Evolutionary conservation across 331 rosid genomes (phyloP), one percentile per base, ranked within the genome.

Genomic region (Pyracantha coccinea): DNA sequence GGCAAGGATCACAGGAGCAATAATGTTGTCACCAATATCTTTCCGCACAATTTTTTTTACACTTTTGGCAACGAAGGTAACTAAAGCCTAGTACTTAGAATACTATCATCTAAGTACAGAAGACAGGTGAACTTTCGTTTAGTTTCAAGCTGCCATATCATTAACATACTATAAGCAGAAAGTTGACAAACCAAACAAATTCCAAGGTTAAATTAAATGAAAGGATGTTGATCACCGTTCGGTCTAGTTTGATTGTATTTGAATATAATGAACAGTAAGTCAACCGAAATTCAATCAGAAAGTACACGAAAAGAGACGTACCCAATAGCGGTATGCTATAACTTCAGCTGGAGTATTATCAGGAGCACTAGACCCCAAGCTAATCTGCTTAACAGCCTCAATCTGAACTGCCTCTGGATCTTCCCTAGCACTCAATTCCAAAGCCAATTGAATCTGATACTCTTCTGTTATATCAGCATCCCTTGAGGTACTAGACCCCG

Each of bases 341-440:
- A 95, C 92, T 89, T 92, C 99, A 71, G 97, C 97, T 5, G 96
- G 96, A 47, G 97, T 87, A 58, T 95, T 87, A 72, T 85, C 88
- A 64, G 89, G 86, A 29, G 88, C 93, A 80, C 96, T 89, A 78
- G 99, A 87, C 58, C 97, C 99, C 76, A 95, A 84, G 84, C 99
- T 92, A 74, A 95, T 95, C 87, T 95, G 96, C 92, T 92, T 95
- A 63, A 92, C 90, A 78, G 97, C 97, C 83, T 92, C 99, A 85
- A 94, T 94, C 87, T 94, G 97, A 85, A 87, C 96, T 70, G 99
- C 99, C 84, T 92, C 99, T 15, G 97, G 99, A 88, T 95, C 99
- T 84, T 95, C 99, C 81, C 91, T 90, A 28, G 99, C 99, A 83
- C 99, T 95, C 87, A 95, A 52, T 65, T 95, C 97, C 73, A 92